These are phyloP conservation scores for Amniculicola lignicola DNA, from an alignment of 495 filamentous ascomycete genomes.

Conservation along the genomic window DNA sequence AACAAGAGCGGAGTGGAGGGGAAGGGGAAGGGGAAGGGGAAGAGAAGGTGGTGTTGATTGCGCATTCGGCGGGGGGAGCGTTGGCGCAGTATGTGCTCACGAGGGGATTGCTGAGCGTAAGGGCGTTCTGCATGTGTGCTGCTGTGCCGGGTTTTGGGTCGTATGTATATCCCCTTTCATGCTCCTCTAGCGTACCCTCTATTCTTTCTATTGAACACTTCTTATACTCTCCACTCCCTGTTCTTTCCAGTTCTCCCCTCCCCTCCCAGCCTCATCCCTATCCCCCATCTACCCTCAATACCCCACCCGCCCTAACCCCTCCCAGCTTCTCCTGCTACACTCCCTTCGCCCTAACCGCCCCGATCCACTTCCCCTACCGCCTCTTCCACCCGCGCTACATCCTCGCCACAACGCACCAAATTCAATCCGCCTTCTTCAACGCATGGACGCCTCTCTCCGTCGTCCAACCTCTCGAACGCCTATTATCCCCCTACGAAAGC, in stretches of 20 bases:
- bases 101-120: slow-evolving; percentile 40
- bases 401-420: slow-evolving; percentile 45
- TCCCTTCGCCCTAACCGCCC: slow-evolving; percentile 48
- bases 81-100: slow-evolving; percentile 47
- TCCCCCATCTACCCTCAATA: too few relatives aligned
- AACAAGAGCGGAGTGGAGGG: slow-evolving; percentile 21
- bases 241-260: too few relatives aligned
- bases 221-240: too few relatives aligned
- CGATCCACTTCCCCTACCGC: slow-evolving; percentile 44
- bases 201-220: too few relatives aligned
- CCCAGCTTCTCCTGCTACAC: too few relatives aligned
- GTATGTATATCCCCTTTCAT: slow-evolving; percentile 40
- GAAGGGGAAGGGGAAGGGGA: slow-evolving; percentile 17
- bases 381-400: slow-evolving; percentile 50
- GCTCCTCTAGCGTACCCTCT: too few relatives aligned
- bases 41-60: slow-evolving; percentile 45
- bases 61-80: slow-evolving; percentile 50
- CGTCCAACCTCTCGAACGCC: slow-evolving; percentile 41
- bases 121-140: slow-evolving; percentile 43
- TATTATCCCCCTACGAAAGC: slow-evolving; percentile 45
- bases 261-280: too few relatives aligned
- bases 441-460: slow-evolving; percentile 31
- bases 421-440: slow-evolving; percentile 47
- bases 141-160: slow-evolving; percentile 42
- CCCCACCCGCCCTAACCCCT: too few relatives aligned